These are phyloP conservation scores for Saturnispora serradocipensis DNA, from an alignment of 805 yeast species.

Conservation along the genomic window DNA sequence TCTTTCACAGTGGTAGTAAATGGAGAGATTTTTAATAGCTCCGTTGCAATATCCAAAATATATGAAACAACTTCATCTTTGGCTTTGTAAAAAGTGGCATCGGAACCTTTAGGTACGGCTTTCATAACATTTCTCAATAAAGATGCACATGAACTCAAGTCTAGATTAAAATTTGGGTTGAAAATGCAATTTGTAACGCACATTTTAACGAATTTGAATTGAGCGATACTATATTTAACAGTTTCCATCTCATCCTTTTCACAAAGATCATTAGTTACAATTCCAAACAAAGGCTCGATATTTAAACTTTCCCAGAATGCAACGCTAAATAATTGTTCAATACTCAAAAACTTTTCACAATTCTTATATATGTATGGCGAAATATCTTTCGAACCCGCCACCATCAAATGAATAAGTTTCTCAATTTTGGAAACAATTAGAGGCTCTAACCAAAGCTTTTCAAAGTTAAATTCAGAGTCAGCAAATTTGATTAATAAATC, in stretches of 20 bases:
- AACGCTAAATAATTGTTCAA: constrained; percentile 16
- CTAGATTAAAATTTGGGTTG: constrained; percentile 18
- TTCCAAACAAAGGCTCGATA: constrained; percentile 16
- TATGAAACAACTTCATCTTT: constrained; percentile 33
- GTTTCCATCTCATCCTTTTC: constrained; percentile 14
- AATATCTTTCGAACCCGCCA: constrained; percentile 10
- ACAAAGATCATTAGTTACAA: constrained; percentile 11
- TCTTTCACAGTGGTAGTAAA: constrained; percentile 3
- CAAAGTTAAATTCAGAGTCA: constrained; percentile 14
- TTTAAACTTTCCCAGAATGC: constrained; percentile 23
- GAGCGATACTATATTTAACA: constrained; percentile 17
- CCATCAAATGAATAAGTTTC: constrained; percentile 21
- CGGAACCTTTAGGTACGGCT: constrained; percentile 16
- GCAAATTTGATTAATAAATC: constrained; percentile 16
- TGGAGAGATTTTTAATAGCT: constrained; percentile 13
- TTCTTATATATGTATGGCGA: constrained; percentile 16
- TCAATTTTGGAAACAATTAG: constrained; percentile 17
- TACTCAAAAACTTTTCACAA: constrained; percentile 16
- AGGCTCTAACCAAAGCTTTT: constrained; percentile 15
- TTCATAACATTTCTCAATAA: constrained; percentile 17
- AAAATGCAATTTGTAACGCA: constrained; percentile 19
- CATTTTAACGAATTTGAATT: constrained; percentile 19
- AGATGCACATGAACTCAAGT: constrained; percentile 15
- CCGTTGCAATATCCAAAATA: constrained; percentile 11
- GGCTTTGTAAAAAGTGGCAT: constrained; percentile 33